phyloP scores from a whole-genome alignment of 148 eudicot species.

The Heliosperma pusillum region DNA sequence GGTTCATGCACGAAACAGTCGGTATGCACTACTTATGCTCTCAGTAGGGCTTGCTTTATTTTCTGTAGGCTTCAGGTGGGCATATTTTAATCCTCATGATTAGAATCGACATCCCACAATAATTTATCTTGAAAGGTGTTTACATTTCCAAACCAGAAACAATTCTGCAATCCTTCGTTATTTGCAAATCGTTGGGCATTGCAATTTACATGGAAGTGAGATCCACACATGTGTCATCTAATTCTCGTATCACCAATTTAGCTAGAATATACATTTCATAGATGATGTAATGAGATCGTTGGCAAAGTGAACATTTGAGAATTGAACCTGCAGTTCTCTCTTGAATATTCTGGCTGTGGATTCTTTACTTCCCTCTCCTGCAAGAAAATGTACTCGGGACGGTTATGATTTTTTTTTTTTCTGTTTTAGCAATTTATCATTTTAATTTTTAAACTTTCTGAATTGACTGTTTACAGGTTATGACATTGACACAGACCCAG shows the following conservation, averaged over 20 bases:
- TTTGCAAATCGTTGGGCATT: background rate
- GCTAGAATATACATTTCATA: background rate
- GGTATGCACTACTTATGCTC: constrained; percentile 33
- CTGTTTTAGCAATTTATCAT: background rate
- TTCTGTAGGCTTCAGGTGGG: constrained; percentile 2
- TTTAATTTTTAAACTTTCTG: constrained; percentile 16
- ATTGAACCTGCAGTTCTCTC: background rate
- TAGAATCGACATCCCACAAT: background rate
- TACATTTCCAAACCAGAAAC: background rate
- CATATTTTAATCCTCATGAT: background rate
- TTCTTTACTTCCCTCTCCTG: background rate
- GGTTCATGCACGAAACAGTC: constrained; percentile 48
- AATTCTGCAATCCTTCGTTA: background rate
- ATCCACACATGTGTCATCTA: background rate
- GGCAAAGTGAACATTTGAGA: background rate
- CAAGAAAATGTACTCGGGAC: background rate
- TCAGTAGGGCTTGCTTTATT: constrained; percentile 12
- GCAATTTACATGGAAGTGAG: background rate
- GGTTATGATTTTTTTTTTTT: constrained; percentile 1
- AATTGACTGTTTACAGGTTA: constrained; percentile 46
- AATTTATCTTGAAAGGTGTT: background rate
- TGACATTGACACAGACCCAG: constrained; percentile 83
- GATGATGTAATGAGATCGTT: background rate
- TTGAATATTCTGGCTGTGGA: background rate
- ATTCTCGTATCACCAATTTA: background rate